Evolutionary conservation across 345 rosid genomes (phyloP).

Genomic region (Camelina hispida): DNA sequence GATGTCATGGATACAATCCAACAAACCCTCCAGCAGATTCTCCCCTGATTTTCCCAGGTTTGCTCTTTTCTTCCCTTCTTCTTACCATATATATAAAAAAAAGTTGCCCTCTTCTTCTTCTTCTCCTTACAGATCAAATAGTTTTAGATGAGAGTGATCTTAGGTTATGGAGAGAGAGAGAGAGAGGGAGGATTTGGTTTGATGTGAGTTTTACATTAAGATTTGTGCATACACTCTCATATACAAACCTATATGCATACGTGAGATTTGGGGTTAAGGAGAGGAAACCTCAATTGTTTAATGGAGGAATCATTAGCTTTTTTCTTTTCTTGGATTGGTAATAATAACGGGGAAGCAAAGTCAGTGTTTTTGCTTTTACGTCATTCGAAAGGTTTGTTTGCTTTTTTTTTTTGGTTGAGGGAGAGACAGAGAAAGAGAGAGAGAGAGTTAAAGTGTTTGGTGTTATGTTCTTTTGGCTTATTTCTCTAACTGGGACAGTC

Average conservation of each 20-base stretch:
- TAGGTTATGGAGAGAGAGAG: not conserved
- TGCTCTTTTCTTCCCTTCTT: constrained; percentile 45
- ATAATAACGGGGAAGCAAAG: constrained; percentile 41
- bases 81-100: constrained; percentile 30
- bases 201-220: not conserved
- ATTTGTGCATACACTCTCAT: not conserved
- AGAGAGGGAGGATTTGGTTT: not conserved
- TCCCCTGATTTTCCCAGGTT: constrained; percentile 99
- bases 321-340: constrained; percentile 33
- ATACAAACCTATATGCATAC: too few species aligned
- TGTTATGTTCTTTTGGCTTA: constrained; percentile 27
- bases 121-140: not conserved
- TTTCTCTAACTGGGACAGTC: not conserved
- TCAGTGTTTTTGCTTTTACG: constrained; percentile 42
- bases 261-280: constrained; percentile 37
- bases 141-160: not conserved
- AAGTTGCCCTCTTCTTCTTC: constrained; percentile 10
- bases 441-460: constrained; percentile 36
- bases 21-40: constrained; percentile 69
- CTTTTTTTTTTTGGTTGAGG: constrained; percentile 36
- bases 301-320: constrained; percentile 39
- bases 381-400: constrained; percentile 35
- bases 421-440: constrained; percentile 13
- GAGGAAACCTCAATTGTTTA: constrained; percentile 16
- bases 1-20: constrained; percentile 96